Percentiles rank a stretch among this genome's conserved stretches.
These are phyloP conservation scores for Pyricularia sp. DNA, from an alignment of 2,329 filamentous ascomycete species.

Conservation along the genomic window DNA sequence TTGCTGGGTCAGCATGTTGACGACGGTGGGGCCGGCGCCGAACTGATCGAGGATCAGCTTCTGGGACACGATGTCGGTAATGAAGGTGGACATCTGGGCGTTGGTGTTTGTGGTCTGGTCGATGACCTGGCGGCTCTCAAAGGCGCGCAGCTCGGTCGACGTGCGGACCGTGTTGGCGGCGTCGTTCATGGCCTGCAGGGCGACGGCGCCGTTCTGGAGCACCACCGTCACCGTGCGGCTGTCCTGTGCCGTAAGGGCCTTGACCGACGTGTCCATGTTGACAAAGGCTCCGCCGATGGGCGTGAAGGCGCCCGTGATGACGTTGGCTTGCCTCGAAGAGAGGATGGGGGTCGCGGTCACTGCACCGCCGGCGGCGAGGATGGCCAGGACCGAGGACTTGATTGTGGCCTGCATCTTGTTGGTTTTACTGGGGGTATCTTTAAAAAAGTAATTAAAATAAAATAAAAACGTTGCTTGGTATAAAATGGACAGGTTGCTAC, in stretches of 20 bases:
- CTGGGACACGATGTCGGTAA: background rate
- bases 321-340: background rate
- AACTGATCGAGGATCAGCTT: background rate
- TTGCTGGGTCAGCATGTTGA: background rate
- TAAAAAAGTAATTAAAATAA: background rate
- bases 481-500: background rate
- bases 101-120: background rate
- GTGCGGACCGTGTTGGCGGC: background rate
- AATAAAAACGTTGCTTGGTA: no score
- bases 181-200: background rate
- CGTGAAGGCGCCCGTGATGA: background rate
- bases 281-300: background rate
- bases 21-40: background rate
- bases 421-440: background rate
- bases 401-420: background rate
- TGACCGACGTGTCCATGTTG: background rate
- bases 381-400: background rate
- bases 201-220: background rate
- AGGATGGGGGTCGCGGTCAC: background rate
- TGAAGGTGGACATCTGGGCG: background rate
- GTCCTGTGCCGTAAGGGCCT: background rate
- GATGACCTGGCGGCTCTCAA: background rate
- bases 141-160: background rate
- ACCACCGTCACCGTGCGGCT: background rate
- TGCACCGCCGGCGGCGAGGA: background rate